Evolutionary conservation across 768 basidiomycete genomes (phyloP).

Genomic region (Rossbeevera mucosa): DNA sequence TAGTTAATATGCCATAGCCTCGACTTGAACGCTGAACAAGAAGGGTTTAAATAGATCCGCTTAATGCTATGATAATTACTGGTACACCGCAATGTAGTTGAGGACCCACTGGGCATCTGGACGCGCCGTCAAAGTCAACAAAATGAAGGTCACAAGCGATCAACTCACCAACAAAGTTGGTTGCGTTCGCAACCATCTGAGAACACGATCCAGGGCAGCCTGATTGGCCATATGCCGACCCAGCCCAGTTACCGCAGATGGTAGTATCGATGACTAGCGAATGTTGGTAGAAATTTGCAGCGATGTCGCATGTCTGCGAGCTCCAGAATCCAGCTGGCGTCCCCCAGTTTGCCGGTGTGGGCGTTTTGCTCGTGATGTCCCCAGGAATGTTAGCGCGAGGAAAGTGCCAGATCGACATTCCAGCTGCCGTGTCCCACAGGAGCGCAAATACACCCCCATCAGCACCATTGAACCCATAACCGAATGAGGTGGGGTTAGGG

Average conservation of each 20-base stretch:
- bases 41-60: not conserved
- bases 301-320: slow-evolving; percentile 45
- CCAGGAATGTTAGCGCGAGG: slow-evolving; percentile 45
- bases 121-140: not conserved
- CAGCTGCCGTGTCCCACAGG: slow-evolving; percentile 43
- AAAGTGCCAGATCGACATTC: slow-evolving; percentile 58
- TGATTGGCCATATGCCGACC: slow-evolving; percentile 21
- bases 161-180: slow-evolving; percentile 46
- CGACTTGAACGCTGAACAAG: slow-evolving; percentile 10
- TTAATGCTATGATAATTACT: slow-evolving; percentile 17
- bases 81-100: slow-evolving; percentile 54
- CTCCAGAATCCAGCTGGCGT: slow-evolving; percentile 50
- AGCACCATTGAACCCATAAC: slow-evolving; percentile 29
- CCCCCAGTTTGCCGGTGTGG: slow-evolving; percentile 49
- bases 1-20: not conserved
- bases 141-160: not conserved
- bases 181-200: slow-evolving; percentile 48
- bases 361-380: slow-evolving; percentile 44
- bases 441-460: slow-evolving; percentile 54
- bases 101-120: slow-evolving; percentile 54
- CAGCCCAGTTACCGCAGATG: slow-evolving; percentile 32
- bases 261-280: slow-evolving; percentile 40
- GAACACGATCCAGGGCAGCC: slow-evolving; percentile 43
- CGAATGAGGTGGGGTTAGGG: slow-evolving; percentile 40
- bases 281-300: slow-evolving; percentile 50